These are phyloP conservation scores for Aspergillus hancockii DNA, from an alignment of 495 filamentous ascomycete species.

Conservation along the genomic window DNA sequence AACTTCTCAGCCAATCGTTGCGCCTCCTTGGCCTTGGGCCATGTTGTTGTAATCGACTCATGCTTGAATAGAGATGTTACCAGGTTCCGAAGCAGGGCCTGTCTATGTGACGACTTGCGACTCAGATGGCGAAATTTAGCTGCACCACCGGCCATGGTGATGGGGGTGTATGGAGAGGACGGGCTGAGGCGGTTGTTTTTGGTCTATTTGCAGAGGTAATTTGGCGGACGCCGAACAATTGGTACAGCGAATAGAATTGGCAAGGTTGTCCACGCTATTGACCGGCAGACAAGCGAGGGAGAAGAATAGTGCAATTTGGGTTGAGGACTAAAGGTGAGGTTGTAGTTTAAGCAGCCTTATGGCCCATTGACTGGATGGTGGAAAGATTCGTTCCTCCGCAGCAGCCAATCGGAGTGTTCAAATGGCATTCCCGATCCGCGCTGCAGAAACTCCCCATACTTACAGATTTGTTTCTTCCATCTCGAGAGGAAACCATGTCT, in stretches of 20 bases:
- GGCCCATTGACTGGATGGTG: conserved; percentile 15
- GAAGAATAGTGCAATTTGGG: neutral
- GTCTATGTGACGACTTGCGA: conserved; percentile 80
- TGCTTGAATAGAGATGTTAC: conserved; percentile 93
- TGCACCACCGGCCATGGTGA: conserved; percentile 77
- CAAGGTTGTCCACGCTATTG: neutral
- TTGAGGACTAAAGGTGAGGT: conserved; percentile 3
- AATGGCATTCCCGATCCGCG: conserved; percentile 31
- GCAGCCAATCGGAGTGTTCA: conserved; percentile 46
- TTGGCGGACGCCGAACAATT: neutral
- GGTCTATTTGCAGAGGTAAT: neutral
- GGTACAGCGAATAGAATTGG: neutral
- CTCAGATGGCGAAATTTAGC: conserved; percentile 84
- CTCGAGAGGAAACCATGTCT: neutral
- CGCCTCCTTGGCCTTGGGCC: conserved; percentile 94
- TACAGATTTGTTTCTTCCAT: conserved; percentile 5
- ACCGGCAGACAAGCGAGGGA: neutral
- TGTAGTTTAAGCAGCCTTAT: conserved; percentile 3
- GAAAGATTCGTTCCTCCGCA: conserved; percentile 41
- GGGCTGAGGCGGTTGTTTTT: neutral
- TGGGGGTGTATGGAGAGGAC: conserved; percentile 1
- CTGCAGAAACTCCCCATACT: conserved; percentile 2
- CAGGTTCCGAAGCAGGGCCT: conserved; percentile 92
- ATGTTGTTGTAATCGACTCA: conserved; percentile 92
- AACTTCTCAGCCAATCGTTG: conserved; percentile 90